A percentile compares a stretch with the other conserved stretches of the same genome.
These are phyloP conservation scores for Candida pseudocylindracea DNA, from an alignment of 1,139 yeast genomes.

Conservation along the genomic window DNA sequence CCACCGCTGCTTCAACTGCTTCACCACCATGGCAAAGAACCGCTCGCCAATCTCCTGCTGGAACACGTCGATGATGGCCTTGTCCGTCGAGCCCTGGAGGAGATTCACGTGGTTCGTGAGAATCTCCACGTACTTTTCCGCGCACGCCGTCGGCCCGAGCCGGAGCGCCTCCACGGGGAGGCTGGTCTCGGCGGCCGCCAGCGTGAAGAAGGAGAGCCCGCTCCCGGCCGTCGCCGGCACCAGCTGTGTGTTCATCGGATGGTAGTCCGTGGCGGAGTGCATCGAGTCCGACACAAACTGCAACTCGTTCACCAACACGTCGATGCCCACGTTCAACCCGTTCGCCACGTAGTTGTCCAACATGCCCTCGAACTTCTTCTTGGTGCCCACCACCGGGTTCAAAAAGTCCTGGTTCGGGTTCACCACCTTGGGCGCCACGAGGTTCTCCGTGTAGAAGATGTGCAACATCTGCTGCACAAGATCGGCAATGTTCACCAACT, in stretches of 20 bases:
- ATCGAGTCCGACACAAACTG: slow-evolving; percentile 12
- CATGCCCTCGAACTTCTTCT: slow-evolving; percentile 56
- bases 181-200: too few relatives aligned
- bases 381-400: slow-evolving; percentile 60
- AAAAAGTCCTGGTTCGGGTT: slow-evolving; percentile 56
- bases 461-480: slow-evolving; percentile 82
- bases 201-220: too few relatives aligned
- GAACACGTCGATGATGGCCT: slow-evolving; percentile 72
- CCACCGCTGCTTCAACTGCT: slow-evolving; percentile 35
- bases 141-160: slow-evolving; percentile 50
- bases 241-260: slow-evolving; percentile 5
- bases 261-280: slow-evolving; percentile 12
- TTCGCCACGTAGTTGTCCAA: slow-evolving; percentile 82
- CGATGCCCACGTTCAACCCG: slow-evolving; percentile 80
- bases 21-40: slow-evolving; percentile 56
- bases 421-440: slow-evolving; percentile 36
- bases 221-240: too few relatives aligned
- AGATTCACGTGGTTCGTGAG: slow-evolving; percentile 56
- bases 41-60: slow-evolving; percentile 88
- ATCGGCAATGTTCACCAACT: slow-evolving; percentile 82
- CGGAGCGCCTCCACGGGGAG: slow-evolving; percentile 3
- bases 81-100: slow-evolving; percentile 69
- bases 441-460: slow-evolving; percentile 75
- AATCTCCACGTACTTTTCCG: slow-evolving; percentile 33
- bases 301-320: slow-evolving; percentile 64